Evolutionary conservation across 169 alveolate genomes (phyloP).

Genomic region (Eimeria praecox): DNA sequence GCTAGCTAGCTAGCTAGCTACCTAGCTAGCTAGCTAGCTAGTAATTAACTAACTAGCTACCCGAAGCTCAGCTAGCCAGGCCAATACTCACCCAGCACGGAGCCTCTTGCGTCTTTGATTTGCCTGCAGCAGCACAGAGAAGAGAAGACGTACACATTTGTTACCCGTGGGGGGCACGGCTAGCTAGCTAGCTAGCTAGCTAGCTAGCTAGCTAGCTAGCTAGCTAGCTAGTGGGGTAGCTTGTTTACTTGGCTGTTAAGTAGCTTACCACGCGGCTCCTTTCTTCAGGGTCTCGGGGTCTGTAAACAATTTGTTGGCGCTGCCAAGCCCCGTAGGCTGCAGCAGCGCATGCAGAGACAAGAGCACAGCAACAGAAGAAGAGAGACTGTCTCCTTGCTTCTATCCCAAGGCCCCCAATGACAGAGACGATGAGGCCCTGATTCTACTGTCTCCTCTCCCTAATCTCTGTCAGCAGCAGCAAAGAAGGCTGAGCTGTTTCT

Average conservation of each 20-base stretch:
- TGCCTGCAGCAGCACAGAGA: conserved; percentile 26
- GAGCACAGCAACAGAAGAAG: not conserved
- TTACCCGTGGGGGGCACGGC: no score
- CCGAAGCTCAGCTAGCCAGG: not conserved
- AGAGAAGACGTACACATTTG: not conserved
- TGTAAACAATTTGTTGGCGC: not conserved
- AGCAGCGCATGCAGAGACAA: not conserved
- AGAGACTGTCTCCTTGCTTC: not conserved
- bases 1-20: not conserved
- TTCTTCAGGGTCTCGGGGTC: conserved; percentile 36
- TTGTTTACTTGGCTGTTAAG: no score
- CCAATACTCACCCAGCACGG: conserved; percentile 17
- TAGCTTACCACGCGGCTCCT: conserved; percentile 42
- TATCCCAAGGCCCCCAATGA: no score
- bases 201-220: not conserved
- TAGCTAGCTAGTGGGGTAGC: not conserved
- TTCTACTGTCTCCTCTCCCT: no score
- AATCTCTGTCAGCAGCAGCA: no score
- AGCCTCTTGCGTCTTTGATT: conserved; percentile 3
- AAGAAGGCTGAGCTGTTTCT: no score
- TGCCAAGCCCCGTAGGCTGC: conserved; percentile 48
- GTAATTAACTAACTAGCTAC: not conserved
- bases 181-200: not conserved
- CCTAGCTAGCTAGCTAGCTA: not conserved
- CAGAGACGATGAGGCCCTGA: no score